Percentiles rank a stretch among this genome's conserved stretches.
These are phyloP conservation scores for Paramyrothecium sp. DNA, from an alignment of 2,329 filamentous ascomycete genomes.

Conservation along the genomic window DNA sequence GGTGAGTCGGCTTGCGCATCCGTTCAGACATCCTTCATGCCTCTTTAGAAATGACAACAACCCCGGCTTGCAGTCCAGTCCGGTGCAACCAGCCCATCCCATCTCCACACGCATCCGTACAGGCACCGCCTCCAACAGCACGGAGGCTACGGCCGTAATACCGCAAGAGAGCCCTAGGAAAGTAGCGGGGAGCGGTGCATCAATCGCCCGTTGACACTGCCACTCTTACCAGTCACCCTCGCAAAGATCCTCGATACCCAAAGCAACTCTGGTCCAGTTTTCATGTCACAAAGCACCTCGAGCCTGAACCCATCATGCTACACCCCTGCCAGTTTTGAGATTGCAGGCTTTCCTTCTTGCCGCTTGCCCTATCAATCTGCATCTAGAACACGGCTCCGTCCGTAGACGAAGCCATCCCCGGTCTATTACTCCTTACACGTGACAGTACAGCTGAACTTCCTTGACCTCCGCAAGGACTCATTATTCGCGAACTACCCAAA, in stretches of 20 bases:
- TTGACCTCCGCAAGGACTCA: background rate
- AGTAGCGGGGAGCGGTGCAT: constrained; percentile 22
- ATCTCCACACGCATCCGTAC: no score
- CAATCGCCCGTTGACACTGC: constrained; percentile 26
- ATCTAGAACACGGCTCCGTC: background rate
- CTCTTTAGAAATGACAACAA: no score
- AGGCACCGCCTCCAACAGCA: background rate
- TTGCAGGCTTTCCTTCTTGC: no score
- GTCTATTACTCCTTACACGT: background rate
- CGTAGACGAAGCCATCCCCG: background rate
- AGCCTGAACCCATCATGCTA: no score
- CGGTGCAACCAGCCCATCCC: no score
- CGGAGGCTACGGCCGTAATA: background rate
- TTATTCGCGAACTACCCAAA: background rate
- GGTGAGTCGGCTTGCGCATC: no score
- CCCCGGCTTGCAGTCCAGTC: no score
- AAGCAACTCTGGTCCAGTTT: background rate
- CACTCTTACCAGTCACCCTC: constrained; percentile 7
- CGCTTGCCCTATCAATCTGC: background rate
- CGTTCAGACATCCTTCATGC: no score
- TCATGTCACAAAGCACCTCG: background rate
- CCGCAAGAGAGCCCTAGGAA: background rate
- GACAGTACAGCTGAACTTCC: background rate
- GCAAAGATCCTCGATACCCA: background rate
- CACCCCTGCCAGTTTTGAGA: background rate